Base-by-base conservation (phyloP, 805 yeast species). In the Cyberlindnera japonica region DNA sequence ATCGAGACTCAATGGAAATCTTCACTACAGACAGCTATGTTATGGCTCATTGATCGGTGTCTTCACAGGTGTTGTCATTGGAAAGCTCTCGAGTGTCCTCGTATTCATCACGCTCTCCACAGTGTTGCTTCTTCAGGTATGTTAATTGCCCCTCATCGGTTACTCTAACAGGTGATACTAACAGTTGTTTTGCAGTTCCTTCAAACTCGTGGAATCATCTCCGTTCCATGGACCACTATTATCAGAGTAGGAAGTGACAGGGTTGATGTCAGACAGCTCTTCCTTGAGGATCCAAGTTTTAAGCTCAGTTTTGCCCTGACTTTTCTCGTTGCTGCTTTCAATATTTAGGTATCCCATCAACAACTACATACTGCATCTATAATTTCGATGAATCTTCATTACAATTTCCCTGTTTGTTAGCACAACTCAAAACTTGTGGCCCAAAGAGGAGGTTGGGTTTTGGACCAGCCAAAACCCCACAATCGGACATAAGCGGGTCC, bases 21-120 rank as follows among this genome's bases (percentile, higher is more conserved):
- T 79, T 47, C 71, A 73, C 51, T 80, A 80, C 53, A 71, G 69
- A 44, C 81, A 80, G 50, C 62, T 80, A 46, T 70, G 82, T 15
- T 61, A 78, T 48, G 87, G 87, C 0, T 75, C 82, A 0, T 60
- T 79, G 48, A 65, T 76, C 12, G 86, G 87, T 0, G 55, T 79
- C 31, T 65, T 74, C 35, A 52, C 73, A 35, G 87, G 87, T 3
- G 64, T 77, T 12, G 62, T 79, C 14, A 69, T 72, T 17, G 85
- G 85, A 7, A 79, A 78, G 51, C 63, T 81, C 43, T 72, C 79
- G 29, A 62, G 74, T 9, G 72, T 76, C 9, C 62, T 81, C 34
- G 76, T 77, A 29, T 65, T 75, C 32, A 51, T 77, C 32, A 54
- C 79, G 0, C 54, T 78, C n/a, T 64, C 77, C 3, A 48, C 64